A percentile compares a stretch with the other conserved stretches of the same genome.
phyloP scores from a whole-genome alignment of 495 filamentous ascomycete genomes.

The Neurospora africana region DNA sequence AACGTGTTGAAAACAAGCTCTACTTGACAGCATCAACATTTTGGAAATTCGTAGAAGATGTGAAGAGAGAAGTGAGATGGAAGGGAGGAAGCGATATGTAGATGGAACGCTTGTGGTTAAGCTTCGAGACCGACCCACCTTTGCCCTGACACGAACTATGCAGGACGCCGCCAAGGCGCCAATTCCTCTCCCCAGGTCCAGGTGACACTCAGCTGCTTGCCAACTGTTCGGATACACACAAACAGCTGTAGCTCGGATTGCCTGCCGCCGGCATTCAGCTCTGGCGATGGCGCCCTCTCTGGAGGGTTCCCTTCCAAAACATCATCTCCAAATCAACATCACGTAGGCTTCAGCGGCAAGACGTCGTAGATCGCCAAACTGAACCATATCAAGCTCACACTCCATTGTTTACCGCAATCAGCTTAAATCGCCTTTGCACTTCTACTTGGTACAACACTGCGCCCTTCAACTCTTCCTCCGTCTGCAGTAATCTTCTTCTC shows the following conservation, averaged over 20 bases:
- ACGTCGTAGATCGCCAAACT: neutral
- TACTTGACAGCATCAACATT: neutral
- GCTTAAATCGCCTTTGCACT: neutral
- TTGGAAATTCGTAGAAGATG: neutral
- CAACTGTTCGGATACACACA: neutral
- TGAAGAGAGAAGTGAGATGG: neutral
- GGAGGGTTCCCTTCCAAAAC: neutral
- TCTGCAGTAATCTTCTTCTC: neutral
- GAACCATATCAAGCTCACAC: neutral
- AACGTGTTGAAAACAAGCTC: neutral
- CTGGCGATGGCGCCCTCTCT: neutral
- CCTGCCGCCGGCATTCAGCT: neutral
- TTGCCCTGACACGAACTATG: no score
- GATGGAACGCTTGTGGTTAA: neutral
- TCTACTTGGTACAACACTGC: neutral
- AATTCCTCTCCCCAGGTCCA: neutral
- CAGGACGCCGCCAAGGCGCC: neutral
- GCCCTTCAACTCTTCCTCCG: neutral
- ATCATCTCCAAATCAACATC: neutral
- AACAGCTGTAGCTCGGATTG: neutral
- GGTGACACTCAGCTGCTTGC: neutral
- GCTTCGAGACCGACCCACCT: no score
- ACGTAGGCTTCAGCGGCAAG: neutral
- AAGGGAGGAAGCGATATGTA: neutral
- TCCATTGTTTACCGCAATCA: neutral